Base-by-base conservation (phyloP, 306 rosid species). In the Cicer pinnatifidum region DNA sequence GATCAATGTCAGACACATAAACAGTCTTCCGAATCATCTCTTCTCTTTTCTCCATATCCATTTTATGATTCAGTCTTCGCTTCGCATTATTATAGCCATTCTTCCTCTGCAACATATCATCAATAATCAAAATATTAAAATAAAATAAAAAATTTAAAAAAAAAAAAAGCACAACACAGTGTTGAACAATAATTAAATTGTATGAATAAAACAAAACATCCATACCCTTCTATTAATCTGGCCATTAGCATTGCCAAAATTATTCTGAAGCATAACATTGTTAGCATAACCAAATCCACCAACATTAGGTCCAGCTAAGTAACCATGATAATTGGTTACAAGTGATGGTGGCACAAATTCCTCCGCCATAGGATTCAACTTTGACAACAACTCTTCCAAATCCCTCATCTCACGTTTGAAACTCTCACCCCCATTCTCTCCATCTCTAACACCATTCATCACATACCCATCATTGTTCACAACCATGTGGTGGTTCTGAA, bases 1-100 rank as follows among this genome's bases (percentile, higher is more conserved):
- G 99, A 87, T 94, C 99, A 82, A 94, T 94, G 84, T 94, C 99
- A 71, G 99, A 94, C 58, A 94, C 99, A 80, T 94, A 94, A 13
- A 94, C 99, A 10, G 99, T 94, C 89, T 94, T 91, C 82, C 90
- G 76, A 64, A 81, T 86, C 99, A 94, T 94, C 75, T 91, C 96
- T 66, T 94, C 99, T 48, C 90, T 75, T 76, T 87, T 91, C 54
- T 85, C 93, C 63, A 91, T 82, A 59, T 83, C 92, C 76, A 91
- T 77, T 70, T 90, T 90, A 81, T 86, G 78, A 70, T 85, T 83
- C 71, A 83, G 83, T 80, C 88, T 89, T 68, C 95, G 75, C 89
- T 86, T 87, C 54, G 91, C 99, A 79, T 85, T 89, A 79, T 54
- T 87, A 80, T 84, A 94, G 77, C 89, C 96, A 79, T 90, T 91